These are phyloP conservation scores for Chloromonas sp. DNA, from an alignment of 163 green algal genomes.

Conservation along the genomic window DNA sequence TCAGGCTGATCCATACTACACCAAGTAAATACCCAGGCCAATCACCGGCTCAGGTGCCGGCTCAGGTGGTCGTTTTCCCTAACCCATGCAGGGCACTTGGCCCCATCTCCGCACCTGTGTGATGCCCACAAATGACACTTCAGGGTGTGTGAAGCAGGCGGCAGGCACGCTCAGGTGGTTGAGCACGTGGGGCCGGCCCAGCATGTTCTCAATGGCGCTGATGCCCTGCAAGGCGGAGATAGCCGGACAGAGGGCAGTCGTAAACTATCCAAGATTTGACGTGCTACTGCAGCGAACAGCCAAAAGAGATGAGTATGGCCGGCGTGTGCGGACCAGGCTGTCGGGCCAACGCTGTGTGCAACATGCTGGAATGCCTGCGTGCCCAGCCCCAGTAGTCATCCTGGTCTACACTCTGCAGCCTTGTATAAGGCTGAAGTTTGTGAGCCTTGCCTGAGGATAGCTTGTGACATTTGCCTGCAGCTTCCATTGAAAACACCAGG, in stretches of 20 bases:
- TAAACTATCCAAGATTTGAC: background rate
- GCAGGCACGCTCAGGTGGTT: constrained; percentile 92
- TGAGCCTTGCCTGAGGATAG: no score
- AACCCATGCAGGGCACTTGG: no score
- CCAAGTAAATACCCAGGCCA: no score
- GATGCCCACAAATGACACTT: constrained; percentile 86
- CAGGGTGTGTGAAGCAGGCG: constrained; percentile 98
- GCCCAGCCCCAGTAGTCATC: no score
- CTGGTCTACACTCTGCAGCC: no score
- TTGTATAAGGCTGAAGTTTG: no score
- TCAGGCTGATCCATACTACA: no score
- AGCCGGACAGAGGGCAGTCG: background rate
- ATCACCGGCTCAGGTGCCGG: no score
- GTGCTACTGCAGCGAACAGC: background rate
- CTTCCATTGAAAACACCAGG: background rate
- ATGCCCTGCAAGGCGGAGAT: constrained; percentile 70
- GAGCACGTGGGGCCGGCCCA: constrained; percentile 77
- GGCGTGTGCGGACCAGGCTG: background rate
- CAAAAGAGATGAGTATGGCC: background rate
- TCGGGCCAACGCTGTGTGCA: background rate
- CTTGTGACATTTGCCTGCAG: no score
- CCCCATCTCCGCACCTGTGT: constrained; percentile 53
- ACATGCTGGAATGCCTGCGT: no score
- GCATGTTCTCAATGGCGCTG: constrained; percentile 92
- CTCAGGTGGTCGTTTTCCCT: no score